A percentile compares a stretch with the other conserved stretches of the same genome.
Evolutionary conservation across 495 filamentous ascomycete species (phyloP).

Genomic region (Aspergillus coremiiformis): DNA sequence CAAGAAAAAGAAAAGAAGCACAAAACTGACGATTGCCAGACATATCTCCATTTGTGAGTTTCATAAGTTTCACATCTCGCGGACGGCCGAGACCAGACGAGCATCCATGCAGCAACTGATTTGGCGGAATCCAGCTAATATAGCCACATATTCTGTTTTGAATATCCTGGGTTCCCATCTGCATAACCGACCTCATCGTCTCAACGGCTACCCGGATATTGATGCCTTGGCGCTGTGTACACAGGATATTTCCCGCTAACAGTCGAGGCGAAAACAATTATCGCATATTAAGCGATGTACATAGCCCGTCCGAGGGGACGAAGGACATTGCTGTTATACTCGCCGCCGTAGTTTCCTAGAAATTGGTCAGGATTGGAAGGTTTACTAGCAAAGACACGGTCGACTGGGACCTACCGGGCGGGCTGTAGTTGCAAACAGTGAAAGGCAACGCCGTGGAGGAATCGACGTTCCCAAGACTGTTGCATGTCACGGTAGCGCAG

Average conservation of each 20-base stretch:
- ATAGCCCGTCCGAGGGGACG: slow-evolving; percentile 37
- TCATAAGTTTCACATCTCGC: slow-evolving; percentile 1
- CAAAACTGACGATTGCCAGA: slow-evolving; percentile 9
- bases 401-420: slow-evolving; percentile 57
- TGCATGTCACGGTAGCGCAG: slow-evolving; percentile 58
- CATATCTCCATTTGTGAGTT: slow-evolving; percentile 5
- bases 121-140: neutral
- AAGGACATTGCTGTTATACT: slow-evolving; percentile 58
- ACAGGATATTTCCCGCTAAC: neutral
- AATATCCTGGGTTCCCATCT: neutral
- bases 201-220: neutral
- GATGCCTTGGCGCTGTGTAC: neutral
- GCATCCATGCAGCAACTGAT: neutral
- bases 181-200: neutral
- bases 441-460: slow-evolving; percentile 44
- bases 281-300: slow-evolving; percentile 18
- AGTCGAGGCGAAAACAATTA: neutral
- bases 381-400: too few species aligned
- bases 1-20: neutral
- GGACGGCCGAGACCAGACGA: slow-evolving; percentile 1
- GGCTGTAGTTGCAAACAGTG: slow-evolving; percentile 86
- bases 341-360: slow-evolving; percentile 59
- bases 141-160: neutral
- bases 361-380: neutral
- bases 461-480: slow-evolving; percentile 38